Base-by-base conservation (phyloP, 768 basidiomycete genomes). In the Agrocybe chaxingu region DNA sequence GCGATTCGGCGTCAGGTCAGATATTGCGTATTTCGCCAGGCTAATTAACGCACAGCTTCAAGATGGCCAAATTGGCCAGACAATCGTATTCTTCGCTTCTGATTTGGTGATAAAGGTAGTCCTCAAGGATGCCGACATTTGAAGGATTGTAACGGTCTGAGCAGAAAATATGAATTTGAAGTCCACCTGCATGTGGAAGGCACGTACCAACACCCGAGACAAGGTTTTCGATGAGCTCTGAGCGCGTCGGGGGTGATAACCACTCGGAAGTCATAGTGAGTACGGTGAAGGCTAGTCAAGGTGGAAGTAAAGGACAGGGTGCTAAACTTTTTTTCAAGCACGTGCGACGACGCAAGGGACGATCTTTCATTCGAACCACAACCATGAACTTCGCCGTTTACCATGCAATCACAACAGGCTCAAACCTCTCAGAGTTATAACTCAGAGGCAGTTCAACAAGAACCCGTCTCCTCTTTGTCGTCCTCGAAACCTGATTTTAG, bases 121-220 rank as follows among this genome's bases (percentile, higher is more conserved):
- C 96, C 71, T 98, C 96, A 52, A 98, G 84, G 57, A 94, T 89
- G 34, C 83, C 76, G 52, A 96, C 84, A 67, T 98, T 98, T 46
- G 87, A 85, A 38, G 96, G 96, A 71, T 98, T 98, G 70, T 98
- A 98, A 52, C 96, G 87, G 76, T 98, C 96, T 97, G 51, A 18
- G 13, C 38, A 37, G 30, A n/a, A 6, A 12, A 29, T 9, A 40
- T 36, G 46, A 32, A 41, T 51, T 48, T 7, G 44, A 44, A 46
- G 45, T 51, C 50, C 29, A 45, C 36, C 12, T 51, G 35, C 30
- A 47, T 10, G 6, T 40, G 9, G 40, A 31, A 18, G 42, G 11
- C 13, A 68, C 89, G 57, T 54, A 90, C 91, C 92, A 42, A 94
- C 92, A 39, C 92, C 92, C 18, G 89, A 91, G 19, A 94, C 92